Percentiles rank a stretch among this genome's conserved stretches.
Evolutionary conservation across 1,284 basidiomycete species (phyloP).

Genomic region (Lentinula novae-zelandiae): DNA sequence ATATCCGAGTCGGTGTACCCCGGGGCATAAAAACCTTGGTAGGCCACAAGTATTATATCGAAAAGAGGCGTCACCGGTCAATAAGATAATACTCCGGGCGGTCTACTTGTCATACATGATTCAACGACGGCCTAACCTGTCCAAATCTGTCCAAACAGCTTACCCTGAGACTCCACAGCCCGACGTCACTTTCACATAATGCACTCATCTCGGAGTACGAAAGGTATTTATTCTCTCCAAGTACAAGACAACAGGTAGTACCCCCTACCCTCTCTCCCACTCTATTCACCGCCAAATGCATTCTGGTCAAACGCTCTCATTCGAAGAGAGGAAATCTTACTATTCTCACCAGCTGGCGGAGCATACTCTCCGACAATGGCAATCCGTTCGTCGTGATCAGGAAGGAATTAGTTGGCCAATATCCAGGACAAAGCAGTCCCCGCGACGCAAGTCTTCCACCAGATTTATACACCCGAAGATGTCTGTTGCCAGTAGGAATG

Average conservation of each 20-base stretch:
- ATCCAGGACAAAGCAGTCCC: background rate
- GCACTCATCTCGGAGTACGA: background rate
- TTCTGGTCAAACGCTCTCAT: background rate
- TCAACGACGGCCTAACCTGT: background rate
- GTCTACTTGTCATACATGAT: too few species aligned
- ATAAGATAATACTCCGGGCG: too few species aligned
- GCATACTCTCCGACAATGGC: slow-evolving; percentile 57
- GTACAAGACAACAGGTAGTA: too few species aligned
- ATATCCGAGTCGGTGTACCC: too few species aligned
- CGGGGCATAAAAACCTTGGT: too few species aligned
- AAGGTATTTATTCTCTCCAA: background rate
- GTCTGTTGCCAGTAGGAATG: background rate
- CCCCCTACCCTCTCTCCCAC: background rate
- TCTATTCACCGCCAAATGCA: background rate
- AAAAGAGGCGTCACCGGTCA: too few species aligned
- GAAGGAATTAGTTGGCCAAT: background rate
- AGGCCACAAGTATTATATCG: too few species aligned
- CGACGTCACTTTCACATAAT: background rate
- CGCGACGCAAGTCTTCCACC: background rate
- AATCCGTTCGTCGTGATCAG: slow-evolving; percentile 24
- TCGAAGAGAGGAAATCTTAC: slow-evolving; percentile 45
- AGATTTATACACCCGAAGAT: background rate
- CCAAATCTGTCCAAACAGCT: background rate
- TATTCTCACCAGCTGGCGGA: slow-evolving; percentile 58
- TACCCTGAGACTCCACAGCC: background rate